phyloP scores from a whole-genome alignment of 2,329 filamentous ascomycete species.

The Colletotrichum nymphaeae region DNA sequence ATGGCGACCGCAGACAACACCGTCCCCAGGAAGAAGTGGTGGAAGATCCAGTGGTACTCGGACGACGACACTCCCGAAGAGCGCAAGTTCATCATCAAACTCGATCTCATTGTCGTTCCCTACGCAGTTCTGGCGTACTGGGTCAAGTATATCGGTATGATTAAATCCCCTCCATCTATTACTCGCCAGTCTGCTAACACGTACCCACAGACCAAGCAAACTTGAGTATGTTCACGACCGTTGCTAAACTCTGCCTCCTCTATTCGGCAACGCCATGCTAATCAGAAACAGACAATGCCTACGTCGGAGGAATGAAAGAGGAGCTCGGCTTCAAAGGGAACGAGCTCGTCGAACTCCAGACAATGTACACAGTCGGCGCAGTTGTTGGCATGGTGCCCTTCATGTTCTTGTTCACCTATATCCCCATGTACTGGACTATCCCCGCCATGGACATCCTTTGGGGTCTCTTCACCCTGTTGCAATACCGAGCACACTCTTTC shows the following conservation, averaged over 20 bases:
- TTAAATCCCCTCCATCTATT: too few relatives aligned
- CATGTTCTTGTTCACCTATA: constrained; percentile 43
- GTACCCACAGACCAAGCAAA: constrained; percentile 41
- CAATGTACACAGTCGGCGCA: constrained; percentile 40
- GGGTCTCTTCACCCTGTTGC: constrained; percentile 66
- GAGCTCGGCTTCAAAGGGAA: constrained; percentile 41
- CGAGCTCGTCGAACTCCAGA: constrained; percentile 42
- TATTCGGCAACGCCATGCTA: constrained; percentile 46
- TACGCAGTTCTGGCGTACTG: constrained; percentile 46
- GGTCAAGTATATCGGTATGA: constrained; percentile 41
- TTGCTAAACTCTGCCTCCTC: neutral
- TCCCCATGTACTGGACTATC: constrained; percentile 43
- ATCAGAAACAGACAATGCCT: constrained; percentile 50
- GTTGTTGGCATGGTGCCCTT: constrained; percentile 44
- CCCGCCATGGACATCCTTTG: constrained; percentile 57
- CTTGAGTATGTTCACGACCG: constrained; percentile 35
- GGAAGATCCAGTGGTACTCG: constrained; percentile 59
- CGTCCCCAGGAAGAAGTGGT: constrained; percentile 44
- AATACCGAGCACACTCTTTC: constrained; percentile 38
- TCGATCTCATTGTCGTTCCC: constrained; percentile 51
- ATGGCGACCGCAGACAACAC: constrained; percentile 14
- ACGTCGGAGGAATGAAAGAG: constrained; percentile 42
- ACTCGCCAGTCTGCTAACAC: neutral
- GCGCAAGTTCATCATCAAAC: constrained; percentile 52
- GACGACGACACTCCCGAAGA: constrained; percentile 58